Percentiles rank a stretch among this genome's conserved stretches.
Evolutionary conservation across 106 monocot species (phyloP).

Genomic region (Apostasia ramifera): DNA sequence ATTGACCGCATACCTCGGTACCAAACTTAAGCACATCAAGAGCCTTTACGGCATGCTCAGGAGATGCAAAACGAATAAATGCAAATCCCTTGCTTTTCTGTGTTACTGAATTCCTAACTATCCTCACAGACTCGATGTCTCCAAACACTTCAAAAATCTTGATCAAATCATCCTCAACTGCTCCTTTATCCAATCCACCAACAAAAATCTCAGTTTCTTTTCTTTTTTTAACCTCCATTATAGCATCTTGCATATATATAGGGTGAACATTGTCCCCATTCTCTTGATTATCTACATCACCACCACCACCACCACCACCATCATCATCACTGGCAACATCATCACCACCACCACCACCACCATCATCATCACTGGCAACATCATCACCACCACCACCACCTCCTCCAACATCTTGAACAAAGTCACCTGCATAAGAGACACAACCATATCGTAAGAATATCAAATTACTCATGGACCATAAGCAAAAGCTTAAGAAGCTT

Average conservation of each 20-base stretch:
- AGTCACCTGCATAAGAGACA: no score
- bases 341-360: neutral
- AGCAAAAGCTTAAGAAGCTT: no score
- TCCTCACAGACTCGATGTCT: conserved; percentile 46
- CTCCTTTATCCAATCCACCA: conserved; percentile 47
- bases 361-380: neutral
- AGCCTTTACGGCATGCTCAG: conserved; percentile 44
- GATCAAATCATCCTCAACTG: conserved; percentile 51
- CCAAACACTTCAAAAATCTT: conserved; percentile 53
- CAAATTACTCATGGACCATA: no score
- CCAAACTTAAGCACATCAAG: conserved; percentile 62
- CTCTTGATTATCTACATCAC: conserved; percentile 7
- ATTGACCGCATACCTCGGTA: conserved; percentile 43
- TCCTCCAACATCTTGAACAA: neutral
- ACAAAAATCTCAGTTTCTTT: conserved; percentile 50
- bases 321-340: conserved; percentile 5
- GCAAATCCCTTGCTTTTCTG: conserved; percentile 66
- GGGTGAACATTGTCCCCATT: conserved; percentile 16
- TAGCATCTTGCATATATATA: conserved; percentile 4
- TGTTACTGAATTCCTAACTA: conserved; percentile 34
- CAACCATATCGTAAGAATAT: no score
- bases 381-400: neutral
- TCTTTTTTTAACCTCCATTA: conserved; percentile 17
- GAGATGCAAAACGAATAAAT: conserved; percentile 42
- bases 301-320: neutral